Percentiles rank a stretch among this genome's conserved stretches.
Conservation (phyloP, 106 monocot species). For the Acorus gramineus region DNA sequence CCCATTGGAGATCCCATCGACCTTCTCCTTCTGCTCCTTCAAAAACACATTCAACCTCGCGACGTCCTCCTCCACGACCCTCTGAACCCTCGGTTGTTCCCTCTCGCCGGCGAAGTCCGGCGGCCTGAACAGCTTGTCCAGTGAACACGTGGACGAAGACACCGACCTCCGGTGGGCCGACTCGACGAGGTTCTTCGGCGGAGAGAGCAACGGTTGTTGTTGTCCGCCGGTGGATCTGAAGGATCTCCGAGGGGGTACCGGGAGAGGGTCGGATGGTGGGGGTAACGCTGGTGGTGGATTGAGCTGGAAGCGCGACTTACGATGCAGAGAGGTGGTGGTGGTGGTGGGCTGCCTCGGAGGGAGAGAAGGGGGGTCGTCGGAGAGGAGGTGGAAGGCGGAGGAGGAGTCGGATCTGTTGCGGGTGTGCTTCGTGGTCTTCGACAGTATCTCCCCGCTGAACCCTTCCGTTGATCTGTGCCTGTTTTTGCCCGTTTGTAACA, state of each 20-base stretch:
- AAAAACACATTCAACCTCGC: slow-evolving; percentile 30
- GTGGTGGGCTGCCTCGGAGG: slow-evolving; percentile 6
- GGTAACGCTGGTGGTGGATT: no score
- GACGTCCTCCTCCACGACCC: not conserved
- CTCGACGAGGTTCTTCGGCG: slow-evolving; percentile 24
- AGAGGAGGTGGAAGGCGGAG: not conserved
- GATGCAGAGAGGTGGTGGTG: not conserved
- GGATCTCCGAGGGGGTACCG: not conserved
- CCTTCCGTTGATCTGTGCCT: slow-evolving; percentile 19
- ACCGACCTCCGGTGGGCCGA: slow-evolving; percentile 21
- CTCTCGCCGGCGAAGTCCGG: not conserved
- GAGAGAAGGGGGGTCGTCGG: not conserved
- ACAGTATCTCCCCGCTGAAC: slow-evolving; percentile 42
- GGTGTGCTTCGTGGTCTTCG: slow-evolving; percentile 10
- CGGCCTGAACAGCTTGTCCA: slow-evolving; percentile 5
- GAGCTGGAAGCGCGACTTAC: slow-evolving; percentile 27
- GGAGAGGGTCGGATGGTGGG: not conserved
- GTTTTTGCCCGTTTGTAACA: not conserved
- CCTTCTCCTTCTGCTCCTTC: slow-evolving; percentile 10
- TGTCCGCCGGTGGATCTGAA: not conserved
- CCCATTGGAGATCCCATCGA: slow-evolving; percentile 19
- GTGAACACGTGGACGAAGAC: slow-evolving; percentile 24
- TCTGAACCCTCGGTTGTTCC: not conserved
- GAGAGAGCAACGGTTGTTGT: not conserved
- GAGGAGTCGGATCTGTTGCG: slow-evolving; percentile 8